Evolutionary conservation across 306 rosid genomes (phyloP), one percentile per base, ranked within the genome.

Genomic region (Cucurbita moschata): DNA sequence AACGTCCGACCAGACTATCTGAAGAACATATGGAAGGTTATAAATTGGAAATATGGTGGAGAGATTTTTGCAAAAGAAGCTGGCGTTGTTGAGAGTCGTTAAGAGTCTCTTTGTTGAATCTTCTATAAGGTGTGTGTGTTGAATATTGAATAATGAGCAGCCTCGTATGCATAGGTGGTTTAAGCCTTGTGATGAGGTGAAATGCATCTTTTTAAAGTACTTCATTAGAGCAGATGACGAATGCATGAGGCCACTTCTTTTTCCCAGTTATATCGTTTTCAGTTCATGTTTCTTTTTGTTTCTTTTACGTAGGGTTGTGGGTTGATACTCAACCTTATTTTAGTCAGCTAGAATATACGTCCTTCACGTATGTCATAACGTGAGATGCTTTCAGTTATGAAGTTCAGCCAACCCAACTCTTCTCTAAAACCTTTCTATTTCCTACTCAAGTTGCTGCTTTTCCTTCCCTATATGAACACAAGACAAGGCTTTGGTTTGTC

Each of bases 11-110:
- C 97, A 54, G 99, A 94, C 75, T 94, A 94, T 76, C 86, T 95
- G 82, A 95, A 89, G 92, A 91, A 89, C 91, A 87, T 95, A 79
- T 94, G 99, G 99, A 89, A 87, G 76, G 97, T 94, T 73, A 86
- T 94, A 71, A 85, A 87, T 38, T 94, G 99, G 99, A 86, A 91
- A 79, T 84, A 94, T 71, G 96, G 86, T 46, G 78, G 82, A 73
- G 86, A 89, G 56, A 84, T 88, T 80, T 89, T 75, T n/a, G 96
- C 83, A 72, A 82, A 79, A 74, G 97, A 85, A 76, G 81, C 80
- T 50, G 75, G 62, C 86, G 60, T 80, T 74, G 79, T 70, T 0
- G 74, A 70, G 74, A 70, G 74, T 70, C 74, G 74, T 70, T 70
- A 30, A 26, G 43, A 69, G 57, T 4, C 58, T 5, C n/a, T 70